phyloP scores from a whole-genome alignment of 2,329 filamentous ascomycete species.

The Aaosphaeria arxii region DNA sequence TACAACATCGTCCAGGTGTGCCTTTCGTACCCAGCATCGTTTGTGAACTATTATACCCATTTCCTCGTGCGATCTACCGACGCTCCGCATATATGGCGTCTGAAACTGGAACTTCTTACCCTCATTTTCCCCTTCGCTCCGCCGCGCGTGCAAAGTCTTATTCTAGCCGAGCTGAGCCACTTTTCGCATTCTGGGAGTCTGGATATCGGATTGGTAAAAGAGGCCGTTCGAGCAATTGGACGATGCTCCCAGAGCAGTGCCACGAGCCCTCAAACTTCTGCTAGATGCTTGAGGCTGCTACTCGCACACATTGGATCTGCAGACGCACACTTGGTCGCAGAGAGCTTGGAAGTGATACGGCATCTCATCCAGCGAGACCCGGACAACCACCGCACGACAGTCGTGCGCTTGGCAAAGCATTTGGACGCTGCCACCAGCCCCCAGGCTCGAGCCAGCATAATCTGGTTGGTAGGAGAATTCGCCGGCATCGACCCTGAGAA shows the following conservation, averaged over 20 bases:
- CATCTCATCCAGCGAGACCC: conserved; percentile 94
- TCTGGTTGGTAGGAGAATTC: conserved; percentile 97
- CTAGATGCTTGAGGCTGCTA: conserved; percentile 77
- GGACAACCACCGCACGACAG: conserved; percentile 74
- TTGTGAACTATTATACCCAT: conserved; percentile 83
- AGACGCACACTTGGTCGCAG: conserved; percentile 83
- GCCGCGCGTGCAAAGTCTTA: conserved; percentile 73
- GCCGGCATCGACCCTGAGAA: conserved; percentile 74
- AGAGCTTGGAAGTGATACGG: conserved; percentile 90
- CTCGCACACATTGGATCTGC: conserved; percentile 84
- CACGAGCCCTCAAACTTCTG: conserved; percentile 48
- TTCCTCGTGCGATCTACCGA: conserved; percentile 84
- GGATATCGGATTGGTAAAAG: conserved; percentile 75
- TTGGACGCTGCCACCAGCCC: conserved; percentile 85
- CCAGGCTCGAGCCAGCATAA: conserved; percentile 86
- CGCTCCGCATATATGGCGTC: conserved; percentile 75
- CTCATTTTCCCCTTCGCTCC: conserved; percentile 84
- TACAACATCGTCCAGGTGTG: conserved; percentile 96
- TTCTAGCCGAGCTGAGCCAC: conserved; percentile 90
- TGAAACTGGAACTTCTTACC: conserved; percentile 89
- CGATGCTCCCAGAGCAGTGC: conserved; percentile 72
- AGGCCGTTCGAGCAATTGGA: conserved; percentile 89
- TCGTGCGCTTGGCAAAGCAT: conserved; percentile 85
- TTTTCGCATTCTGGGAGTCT: conserved; percentile 85
- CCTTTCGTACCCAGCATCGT: conserved; percentile 70